Evolutionary conservation across 2,329 filamentous ascomycete genomes (phyloP).

Genomic region (Pyrenophora seminiperda): DNA sequence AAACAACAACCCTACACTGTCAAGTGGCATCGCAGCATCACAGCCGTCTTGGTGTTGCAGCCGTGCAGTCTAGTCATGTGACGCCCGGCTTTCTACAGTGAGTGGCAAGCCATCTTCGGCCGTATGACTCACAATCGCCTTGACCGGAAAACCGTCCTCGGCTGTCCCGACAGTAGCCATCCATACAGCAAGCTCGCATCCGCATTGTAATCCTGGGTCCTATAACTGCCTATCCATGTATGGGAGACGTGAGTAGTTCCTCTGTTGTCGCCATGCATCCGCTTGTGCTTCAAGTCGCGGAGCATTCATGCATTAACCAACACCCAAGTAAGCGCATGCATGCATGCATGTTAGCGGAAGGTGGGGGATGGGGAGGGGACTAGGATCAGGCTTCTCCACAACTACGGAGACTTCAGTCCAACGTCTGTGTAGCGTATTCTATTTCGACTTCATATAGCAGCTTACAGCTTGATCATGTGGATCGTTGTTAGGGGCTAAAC

Average conservation of each 20-base stretch:
- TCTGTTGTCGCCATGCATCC: too few relatives aligned
- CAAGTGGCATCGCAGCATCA: constrained; percentile 5
- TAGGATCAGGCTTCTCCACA: too few relatives aligned
- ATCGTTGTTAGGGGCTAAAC: too few relatives aligned
- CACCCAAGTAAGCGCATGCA: too few relatives aligned
- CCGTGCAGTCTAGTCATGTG: constrained; percentile 12
- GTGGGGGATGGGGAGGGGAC: too few relatives aligned
- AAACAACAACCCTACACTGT: constrained; percentile 6
- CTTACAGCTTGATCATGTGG: too few relatives aligned
- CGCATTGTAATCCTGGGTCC: constrained; percentile 5
- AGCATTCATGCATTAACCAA: too few relatives aligned
- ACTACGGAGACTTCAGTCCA: too few relatives aligned
- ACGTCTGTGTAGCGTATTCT: too few relatives aligned
- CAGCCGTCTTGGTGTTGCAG: constrained; percentile 1
- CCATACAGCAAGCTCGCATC: neutral
- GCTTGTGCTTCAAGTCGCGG: too few relatives aligned
- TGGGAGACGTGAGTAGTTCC: constrained; percentile 1
- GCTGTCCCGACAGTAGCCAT: constrained; percentile 14
- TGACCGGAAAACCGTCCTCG: constrained; percentile 25
- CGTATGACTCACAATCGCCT: constrained; percentile 31
- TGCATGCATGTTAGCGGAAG: too few relatives aligned
- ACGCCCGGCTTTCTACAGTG: constrained; percentile 17
- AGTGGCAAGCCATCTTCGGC: constrained; percentile 18
- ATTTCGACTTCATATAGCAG: too few relatives aligned
- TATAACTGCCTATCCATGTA: neutral